Evolutionary conservation across 768 basidiomycete species (phyloP), one percentile per base, ranked within the genome.

Genomic region (Suillus plorans): DNA sequence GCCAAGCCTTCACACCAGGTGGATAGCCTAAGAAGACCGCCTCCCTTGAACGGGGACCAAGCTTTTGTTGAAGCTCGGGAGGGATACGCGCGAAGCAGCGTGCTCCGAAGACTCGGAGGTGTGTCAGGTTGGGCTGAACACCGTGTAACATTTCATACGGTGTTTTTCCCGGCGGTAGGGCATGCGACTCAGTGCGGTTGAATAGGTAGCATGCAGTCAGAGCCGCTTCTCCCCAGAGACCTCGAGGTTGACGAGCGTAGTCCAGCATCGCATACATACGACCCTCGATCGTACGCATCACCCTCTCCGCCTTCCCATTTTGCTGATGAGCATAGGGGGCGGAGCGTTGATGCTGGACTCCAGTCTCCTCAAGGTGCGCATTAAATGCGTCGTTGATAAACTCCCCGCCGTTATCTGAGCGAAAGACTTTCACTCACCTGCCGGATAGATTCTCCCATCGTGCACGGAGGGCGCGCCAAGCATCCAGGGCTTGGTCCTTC

Each of bases 281-380:
- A 20, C 74, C 74, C n/a, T 72, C 67, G 1, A 79, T 67, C 0
- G 71, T 76, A 0, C 69, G 62, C 25, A 78, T 70, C 50, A 69
- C 73, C 0, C 73, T 60, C 49, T 79, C 74, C 0, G 67, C 69
- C 49, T 73, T 74, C 0, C 77, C 72, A 66, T 77, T 77, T 64
- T 78, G 76, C 4, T 69, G 68, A 47, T 78, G 75, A 3, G 75
- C 70, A 64, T 78, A 76, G 0, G 76, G 73, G 0, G 39, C 2
- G 9, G 36, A 36, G 9, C 2, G 69, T 70, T 5, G 72, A 72
- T 25, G 25, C 25, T 28, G 25, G 25, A 28, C 25, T 28, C 25
- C 25, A 28, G 25, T 28, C 25, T 28, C 25, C 25, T 28, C 25
- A 2, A 28, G 25, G 25, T 28, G 2, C 2, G 25, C 25, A 28